Evolutionary conservation across 345 rosid species (phyloP).

Genomic region (Limnanthes douglasii): DNA sequence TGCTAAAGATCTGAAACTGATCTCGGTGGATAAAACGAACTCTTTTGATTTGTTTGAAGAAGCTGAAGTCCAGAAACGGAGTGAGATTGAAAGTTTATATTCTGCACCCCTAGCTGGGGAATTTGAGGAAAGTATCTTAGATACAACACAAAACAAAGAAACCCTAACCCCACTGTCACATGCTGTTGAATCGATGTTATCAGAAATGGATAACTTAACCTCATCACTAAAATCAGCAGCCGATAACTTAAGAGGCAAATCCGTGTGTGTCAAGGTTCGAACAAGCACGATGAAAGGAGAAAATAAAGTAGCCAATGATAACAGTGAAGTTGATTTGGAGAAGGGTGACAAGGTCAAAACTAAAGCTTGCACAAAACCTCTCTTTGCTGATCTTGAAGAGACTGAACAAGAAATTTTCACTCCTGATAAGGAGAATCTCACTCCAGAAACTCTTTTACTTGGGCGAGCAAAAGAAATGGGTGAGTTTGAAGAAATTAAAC

Average conservation of each 20-base stretch:
- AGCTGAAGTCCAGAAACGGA: conserved; percentile 5
- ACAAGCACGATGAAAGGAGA: conserved; percentile 34
- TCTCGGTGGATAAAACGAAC: conserved; percentile 2
- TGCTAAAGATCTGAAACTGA: conserved; percentile 5
- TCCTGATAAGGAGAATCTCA: conserved; percentile 75
- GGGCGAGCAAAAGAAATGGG: conserved; percentile 30
- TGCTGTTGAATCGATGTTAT: conserved; percentile 9
- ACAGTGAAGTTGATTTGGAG: conserved; percentile 16
- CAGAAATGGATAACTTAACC: conserved; percentile 22
- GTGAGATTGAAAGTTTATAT: conserved; percentile 6
- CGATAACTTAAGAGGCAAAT: conserved; percentile 52
- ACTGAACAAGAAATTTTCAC: conserved; percentile 44
- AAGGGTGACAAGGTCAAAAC: conserved; percentile 14
- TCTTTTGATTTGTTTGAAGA: conserved; percentile 9
- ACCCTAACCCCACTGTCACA: conserved; percentile 20
- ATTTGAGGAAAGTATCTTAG: conserved; percentile 11
- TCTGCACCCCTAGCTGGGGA: conserved; percentile 12
- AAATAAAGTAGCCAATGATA: conserved; percentile 9
- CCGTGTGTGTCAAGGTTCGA: conserved; percentile 31
- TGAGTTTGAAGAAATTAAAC: conserved; percentile 24
- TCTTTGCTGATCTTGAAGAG: conserved; percentile 17
- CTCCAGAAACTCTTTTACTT: conserved; percentile 36
- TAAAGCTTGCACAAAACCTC: conserved; percentile 11
- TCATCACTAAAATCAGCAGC: conserved; percentile 14
- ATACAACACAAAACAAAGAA: conserved; percentile 13